Evolutionary conservation across 2,329 filamentous ascomycete species (phyloP).

Genomic region (Magnaporthiopsis incrustans): DNA sequence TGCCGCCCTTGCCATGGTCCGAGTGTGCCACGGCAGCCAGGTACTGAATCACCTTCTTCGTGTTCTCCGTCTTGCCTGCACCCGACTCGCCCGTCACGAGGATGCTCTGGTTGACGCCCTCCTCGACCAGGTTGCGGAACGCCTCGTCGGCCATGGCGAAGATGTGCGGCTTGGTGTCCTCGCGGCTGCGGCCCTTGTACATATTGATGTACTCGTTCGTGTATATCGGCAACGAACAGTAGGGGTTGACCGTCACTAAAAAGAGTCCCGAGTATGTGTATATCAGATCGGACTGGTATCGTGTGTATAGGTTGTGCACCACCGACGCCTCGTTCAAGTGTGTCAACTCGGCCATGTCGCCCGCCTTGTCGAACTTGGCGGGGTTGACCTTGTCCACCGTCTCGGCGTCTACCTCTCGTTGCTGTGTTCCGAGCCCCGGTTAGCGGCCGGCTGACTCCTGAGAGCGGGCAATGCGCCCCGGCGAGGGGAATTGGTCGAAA

Average conservation of each 20-base stretch:
- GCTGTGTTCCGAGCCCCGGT: constrained; percentile 35
- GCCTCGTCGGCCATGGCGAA: constrained; percentile 97
- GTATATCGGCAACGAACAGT: constrained; percentile 91
- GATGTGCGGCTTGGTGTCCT: constrained; percentile 95
- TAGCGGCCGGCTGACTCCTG: background rate
- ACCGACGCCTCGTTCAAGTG: constrained; percentile 97
- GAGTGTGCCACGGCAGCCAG: constrained; percentile 86
- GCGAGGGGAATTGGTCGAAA: background rate
- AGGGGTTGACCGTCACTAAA: constrained; percentile 94
- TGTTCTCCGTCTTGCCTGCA: constrained; percentile 97
- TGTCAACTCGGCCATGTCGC: constrained; percentile 98
- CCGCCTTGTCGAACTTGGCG: constrained; percentile 97
- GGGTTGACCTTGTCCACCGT: constrained; percentile 98
- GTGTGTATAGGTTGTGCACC: constrained; percentile 90
- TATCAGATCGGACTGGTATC: constrained; percentile 93
- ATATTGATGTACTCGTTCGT: constrained; percentile 95
- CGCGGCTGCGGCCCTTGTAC: constrained; percentile 85
- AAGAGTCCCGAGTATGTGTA: constrained; percentile 98
- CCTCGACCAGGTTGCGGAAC: constrained; percentile 90
- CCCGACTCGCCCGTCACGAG: constrained; percentile 96
- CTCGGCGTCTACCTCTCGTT: constrained; percentile 79
- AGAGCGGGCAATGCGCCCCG: background rate
- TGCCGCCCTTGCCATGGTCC: constrained; percentile 55
- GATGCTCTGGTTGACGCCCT: constrained; percentile 94
- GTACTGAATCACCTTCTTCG: constrained; percentile 99